A percentile compares a stretch with the other conserved stretches of the same genome.
Conservation (phyloP, 2,329 filamentous ascomycete species). For the Penicillium sp. region DNA sequence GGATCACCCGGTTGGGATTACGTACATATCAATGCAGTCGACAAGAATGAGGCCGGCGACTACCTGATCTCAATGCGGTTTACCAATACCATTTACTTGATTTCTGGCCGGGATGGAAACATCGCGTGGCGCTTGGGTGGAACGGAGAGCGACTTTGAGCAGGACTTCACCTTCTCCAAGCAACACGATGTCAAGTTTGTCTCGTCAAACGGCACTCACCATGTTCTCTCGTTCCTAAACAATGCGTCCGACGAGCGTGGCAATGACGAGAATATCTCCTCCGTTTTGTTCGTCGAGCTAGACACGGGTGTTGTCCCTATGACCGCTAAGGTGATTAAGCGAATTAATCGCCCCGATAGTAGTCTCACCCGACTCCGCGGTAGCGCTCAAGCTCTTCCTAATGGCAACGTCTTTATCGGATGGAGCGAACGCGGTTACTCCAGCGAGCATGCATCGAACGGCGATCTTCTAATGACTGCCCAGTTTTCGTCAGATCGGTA, state of each 20-base stretch:
- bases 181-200: conserved; percentile 39
- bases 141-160: conserved; percentile 26
- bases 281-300: conserved; percentile 32
- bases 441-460: conserved; percentile 34
- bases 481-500: conserved; percentile 33
- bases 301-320: conserved; percentile 24
- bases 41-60: conserved; percentile 39
- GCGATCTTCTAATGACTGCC: conserved; percentile 35
- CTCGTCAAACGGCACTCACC: conserved; percentile 25
- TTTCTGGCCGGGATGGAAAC: conserved; percentile 35
- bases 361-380: conserved; percentile 35
- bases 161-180: conserved; percentile 35
- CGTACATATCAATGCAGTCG: conserved; percentile 41
- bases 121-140: conserved; percentile 43
- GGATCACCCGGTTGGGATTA: conserved; percentile 32
- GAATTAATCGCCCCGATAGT: conserved; percentile 35
- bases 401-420: conserved; percentile 36
- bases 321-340: conserved; percentile 28
- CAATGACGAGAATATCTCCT: conserved; percentile 26
- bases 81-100: conserved; percentile 38
- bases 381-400: conserved; percentile 33
- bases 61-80: conserved; percentile 41
- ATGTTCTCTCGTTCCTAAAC: conserved; percentile 33
- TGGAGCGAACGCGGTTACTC: conserved; percentile 39
- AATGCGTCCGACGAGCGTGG: conserved; percentile 32